Conservation (phyloP, 2,329 filamentous ascomycete species). For the Orbilia oligospora region DNA sequence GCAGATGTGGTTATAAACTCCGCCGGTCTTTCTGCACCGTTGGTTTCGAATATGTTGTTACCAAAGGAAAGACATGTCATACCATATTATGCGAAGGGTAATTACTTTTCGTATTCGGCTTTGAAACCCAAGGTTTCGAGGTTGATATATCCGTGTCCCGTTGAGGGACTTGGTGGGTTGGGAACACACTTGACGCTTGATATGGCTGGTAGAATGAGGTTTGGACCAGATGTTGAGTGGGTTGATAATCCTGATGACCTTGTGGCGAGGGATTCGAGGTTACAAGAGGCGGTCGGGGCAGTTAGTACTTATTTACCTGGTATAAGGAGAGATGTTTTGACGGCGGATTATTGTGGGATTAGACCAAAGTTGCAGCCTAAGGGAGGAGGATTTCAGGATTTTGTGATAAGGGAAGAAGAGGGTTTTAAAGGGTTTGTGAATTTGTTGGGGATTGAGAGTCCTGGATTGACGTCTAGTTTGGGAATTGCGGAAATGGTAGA, state of each 20-base stretch:
- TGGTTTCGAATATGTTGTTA: conserved; percentile 85
- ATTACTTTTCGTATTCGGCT: conserved; percentile 87
- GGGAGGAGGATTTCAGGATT: conserved; percentile 81
- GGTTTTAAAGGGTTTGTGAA: conserved; percentile 89
- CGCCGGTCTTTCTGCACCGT: conserved; percentile 83
- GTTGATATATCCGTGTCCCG: conserved; percentile 88
- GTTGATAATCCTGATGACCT: conserved; percentile 79
- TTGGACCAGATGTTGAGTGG: conserved; percentile 97
- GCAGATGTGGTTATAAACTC: conserved; percentile 85
- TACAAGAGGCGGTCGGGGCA: conserved; percentile 78
- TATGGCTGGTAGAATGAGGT: conserved; percentile 84
- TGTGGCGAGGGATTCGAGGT: conserved; percentile 75
- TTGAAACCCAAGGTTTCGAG: conserved; percentile 76
- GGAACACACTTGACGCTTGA: conserved; percentile 96
- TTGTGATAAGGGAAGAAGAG: conserved; percentile 80
- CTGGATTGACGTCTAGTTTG: conserved; percentile 62
- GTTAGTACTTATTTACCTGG: conserved; percentile 84
- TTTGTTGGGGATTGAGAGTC: conserved; percentile 76
- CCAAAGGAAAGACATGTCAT: conserved; percentile 72
- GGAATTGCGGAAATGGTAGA: conserved; percentile 61
- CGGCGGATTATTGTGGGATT: conserved; percentile 90
- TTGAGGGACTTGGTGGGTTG: conserved; percentile 84
- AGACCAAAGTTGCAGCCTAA: conserved; percentile 81
- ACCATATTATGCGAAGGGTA: conserved; percentile 91
- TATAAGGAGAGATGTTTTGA: conserved; percentile 77